Base-by-base conservation (phyloP, 441 rosid genomes). In the Macaranga tanarius region DNA sequence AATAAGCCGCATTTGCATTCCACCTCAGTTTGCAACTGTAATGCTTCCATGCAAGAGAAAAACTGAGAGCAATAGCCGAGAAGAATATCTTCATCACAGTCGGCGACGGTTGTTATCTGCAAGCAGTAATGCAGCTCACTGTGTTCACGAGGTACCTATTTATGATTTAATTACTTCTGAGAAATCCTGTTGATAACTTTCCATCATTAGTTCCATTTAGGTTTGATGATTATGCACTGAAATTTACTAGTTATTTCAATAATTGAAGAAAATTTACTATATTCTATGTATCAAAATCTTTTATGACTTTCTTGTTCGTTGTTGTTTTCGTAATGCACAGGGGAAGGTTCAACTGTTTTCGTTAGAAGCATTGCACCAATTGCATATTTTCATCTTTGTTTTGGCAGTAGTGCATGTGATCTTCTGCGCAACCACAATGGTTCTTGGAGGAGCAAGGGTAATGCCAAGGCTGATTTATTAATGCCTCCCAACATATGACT, bases 381-480 rank as follows among this genome's bases (percentile, higher is more conserved):
- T 94, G 64, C 98, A 93, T 80, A 93, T 93, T 45, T 93, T 90
- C 72, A 88, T 93, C 76, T 93, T 93, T 66, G 94, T 90, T 13
- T 73, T 93, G 76, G 98, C 97, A 16, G 83, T 92, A 67, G 86
- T 90, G 65, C 98, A 94, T 48, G 95, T 89, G 38, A 76, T 89
- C 70, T 94, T 89, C 79, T 94, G 96, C 52, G 92, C 75, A 61
- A 62, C 82, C n/a, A 94, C 96, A 12, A 87, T 90, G 93, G 75
- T 89, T 79, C 94, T 94, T 72, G 96, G 90, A 67, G 89, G 91
- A 59, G 84, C 86, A 51, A 89, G 88, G 96, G 97, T 92, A 84
- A 74, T 71, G 20, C 19, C 10, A 15, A 11, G 52, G 17, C 52
- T 13, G 16, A 12, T 0, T 47, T 65, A 23, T 65, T 66, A 34